Base-by-base conservation (phyloP, 2,329 filamentous ascomycete species). In the Parastagonospora avenae region DNA sequence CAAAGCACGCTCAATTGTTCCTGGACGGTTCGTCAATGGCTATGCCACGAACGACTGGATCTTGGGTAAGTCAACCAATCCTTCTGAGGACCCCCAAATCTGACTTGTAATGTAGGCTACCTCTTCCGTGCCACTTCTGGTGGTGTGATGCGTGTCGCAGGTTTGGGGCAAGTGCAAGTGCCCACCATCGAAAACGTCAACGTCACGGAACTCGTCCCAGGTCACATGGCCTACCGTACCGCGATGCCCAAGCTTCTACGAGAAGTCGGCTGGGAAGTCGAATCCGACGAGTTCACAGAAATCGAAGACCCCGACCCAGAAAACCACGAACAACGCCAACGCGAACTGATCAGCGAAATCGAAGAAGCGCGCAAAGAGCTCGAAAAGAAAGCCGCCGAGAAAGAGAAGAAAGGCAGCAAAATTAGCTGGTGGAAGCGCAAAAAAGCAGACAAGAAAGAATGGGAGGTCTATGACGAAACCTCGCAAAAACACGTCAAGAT, bases 21-120 rank as follows among this genome's bases (percentile, higher is more conserved):
- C 90, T 7, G 94, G 94, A n/a, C 85, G 92, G 36, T 96, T 97
- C 62, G 86, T 99, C 58, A 99, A 96, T 67, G 94, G 91, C 12
- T 99, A 92, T 76, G 90, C 94, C 62, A 89, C 84, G 41, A 97
- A 94, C 70, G 94, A 99, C 76, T 99, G 94, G 94, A 97, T 99
- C 66, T 76, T 99, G 42, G 92, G 88, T 54, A 66, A 42, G 71
- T 16, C 36, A 32, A 1, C 41, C 15, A 11, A 12, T 39, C 15
- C 12, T 7, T 10, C 15, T 24, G 5, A 24, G 42, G 16, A 16
- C 30, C 8, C 3, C 8, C 15, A 31, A 10, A 48, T n/a, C 53
- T 68, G 46, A 64, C 51, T 32, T 0, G 5, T 6, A 31, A 8
- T 29, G 9, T 46, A 78, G 81, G 85, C 11, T 99, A 99, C 70